Conservation (phyloP, 2,329 filamentous ascomycete genomes). For the Trichoderma sp. region DNA sequence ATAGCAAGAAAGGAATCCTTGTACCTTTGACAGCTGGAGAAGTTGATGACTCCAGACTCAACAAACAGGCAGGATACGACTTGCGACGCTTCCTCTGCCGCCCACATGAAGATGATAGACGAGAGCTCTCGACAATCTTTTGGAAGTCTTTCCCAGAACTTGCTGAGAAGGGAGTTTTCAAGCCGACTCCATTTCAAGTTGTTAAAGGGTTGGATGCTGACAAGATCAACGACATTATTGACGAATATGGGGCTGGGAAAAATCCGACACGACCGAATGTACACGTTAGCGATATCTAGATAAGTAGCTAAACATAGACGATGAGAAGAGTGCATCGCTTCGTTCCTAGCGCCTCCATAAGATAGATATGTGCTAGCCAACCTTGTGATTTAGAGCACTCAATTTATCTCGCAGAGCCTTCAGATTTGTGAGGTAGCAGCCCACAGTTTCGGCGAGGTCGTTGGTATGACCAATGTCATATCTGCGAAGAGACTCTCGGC, state of each 20-base stretch:
- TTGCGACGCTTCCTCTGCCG: not conserved
- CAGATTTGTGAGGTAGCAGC: not conserved
- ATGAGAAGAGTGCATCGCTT: not conserved
- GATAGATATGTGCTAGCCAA: not conserved
- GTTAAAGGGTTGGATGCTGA: not conserved
- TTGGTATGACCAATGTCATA: not conserved
- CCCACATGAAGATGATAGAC: not conserved
- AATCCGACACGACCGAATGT: not conserved
- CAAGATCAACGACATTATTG: not conserved
- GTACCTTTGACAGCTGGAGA: not conserved
- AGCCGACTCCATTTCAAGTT: not conserved
- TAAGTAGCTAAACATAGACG: not conserved
- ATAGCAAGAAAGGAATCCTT: not conserved
- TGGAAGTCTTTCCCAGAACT: not conserved
- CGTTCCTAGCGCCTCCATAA: rapidly evolving
- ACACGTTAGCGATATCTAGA: not conserved
- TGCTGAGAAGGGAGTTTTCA: not conserved
- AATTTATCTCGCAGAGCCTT: not conserved
- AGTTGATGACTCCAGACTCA: not conserved
- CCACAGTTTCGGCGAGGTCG: not conserved
- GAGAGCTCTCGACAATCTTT: not conserved
- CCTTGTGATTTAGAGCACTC: not conserved
- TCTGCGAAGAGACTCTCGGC: not conserved
- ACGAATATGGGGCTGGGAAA: not conserved
- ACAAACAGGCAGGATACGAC: not conserved